A percentile compares a stretch with the other conserved stretches of the same genome.
Conservation (phyloP, 2,329 filamentous ascomycete species). For the Neofusicoccum laricinum region DNA sequence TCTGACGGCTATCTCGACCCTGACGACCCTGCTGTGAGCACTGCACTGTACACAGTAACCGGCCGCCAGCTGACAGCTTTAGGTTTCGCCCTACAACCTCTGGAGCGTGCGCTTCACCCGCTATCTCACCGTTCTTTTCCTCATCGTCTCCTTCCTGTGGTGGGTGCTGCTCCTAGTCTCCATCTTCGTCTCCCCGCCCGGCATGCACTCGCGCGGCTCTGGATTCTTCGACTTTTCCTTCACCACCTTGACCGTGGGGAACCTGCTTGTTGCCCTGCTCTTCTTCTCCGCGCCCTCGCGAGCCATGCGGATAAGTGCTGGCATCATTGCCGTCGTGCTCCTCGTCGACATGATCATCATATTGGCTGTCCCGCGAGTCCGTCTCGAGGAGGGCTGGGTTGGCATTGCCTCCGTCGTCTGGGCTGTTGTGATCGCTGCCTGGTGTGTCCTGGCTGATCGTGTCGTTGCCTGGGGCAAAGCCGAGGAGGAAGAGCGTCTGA, state of each 20-base stretch:
- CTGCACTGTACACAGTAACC: no score
- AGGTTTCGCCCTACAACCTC: conserved; percentile 86
- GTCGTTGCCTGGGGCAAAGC: conserved; percentile 87
- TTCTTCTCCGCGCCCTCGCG: conserved; percentile 87
- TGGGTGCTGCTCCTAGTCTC: conserved; percentile 88
- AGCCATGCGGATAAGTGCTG: conserved; percentile 69
- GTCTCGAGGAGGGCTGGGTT: conserved; percentile 85
- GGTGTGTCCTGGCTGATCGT: conserved; percentile 75
- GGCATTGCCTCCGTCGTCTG: conserved; percentile 83
- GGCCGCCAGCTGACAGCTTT: conserved; percentile 20
- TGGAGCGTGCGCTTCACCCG: conserved; percentile 83
- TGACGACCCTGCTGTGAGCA: conserved; percentile 73
- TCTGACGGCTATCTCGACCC: conserved; percentile 69
- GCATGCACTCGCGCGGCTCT: conserved; percentile 82
- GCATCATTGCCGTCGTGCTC: conserved; percentile 65
- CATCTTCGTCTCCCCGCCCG: conserved; percentile 84
- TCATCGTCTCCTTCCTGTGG: conserved; percentile 79
- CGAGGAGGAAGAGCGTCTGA: conserved; percentile 89
- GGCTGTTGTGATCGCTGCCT: conserved; percentile 76
- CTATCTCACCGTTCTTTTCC: conserved; percentile 73
- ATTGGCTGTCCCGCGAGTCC: conserved; percentile 67
- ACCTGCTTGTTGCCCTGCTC: conserved; percentile 71
- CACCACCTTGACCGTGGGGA: conserved; percentile 72
- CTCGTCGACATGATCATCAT: conserved; percentile 77
- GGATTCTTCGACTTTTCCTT: conserved; percentile 88